Base-by-base conservation (phyloP, 1,139 yeast species). In the Pichia sp. region DNA sequence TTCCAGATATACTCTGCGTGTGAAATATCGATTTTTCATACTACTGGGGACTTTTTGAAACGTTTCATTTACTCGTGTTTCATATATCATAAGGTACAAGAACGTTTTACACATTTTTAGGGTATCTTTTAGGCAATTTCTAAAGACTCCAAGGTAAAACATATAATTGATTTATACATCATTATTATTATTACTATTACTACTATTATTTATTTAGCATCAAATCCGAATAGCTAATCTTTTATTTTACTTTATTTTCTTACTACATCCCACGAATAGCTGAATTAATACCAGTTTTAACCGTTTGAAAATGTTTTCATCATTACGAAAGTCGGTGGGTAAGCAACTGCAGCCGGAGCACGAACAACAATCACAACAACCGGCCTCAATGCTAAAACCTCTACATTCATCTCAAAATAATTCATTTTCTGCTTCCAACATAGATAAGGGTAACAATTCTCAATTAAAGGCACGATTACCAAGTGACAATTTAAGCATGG, bases 241-340 rank as follows among this genome's bases (percentile, higher is more conserved):
- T n/a, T n/a, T n/a, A n/a, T n/a, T n/a, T n/a, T n/a, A n/a, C 4
- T 22, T 22, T 22, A 4, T 22, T 22, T 22, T 22, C 25, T 22
- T 3, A 3, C 4, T 22, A 22, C 25, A 22, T 4, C 25, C 25
- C 25, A 22, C 25, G 4, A 22, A 22, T 22, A 22, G 25, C 25
- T 22, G 4, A 22, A 22, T 4, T n/a, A 4, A 22, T 22, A 22
- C 25, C 25, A 29, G 2, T 29, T 29, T 29, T 29, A 29, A 29
- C 31, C 5, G 5, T 29, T 29, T 56, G 56, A 53, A 46, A 14
- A 43, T 57, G 5, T 43, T 56, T 52, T 55, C 56, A 3, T 50
- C 48, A 25, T 55, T 56, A 55, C 42, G 54, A 22, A 53, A 50
- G 25, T 38, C 50, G 5, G n/a, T 49, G 52, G 47, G 48, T 51